Base-by-base conservation (phyloP, 2,329 filamentous ascomycete genomes). In the Monosporascus sp. region DNA sequence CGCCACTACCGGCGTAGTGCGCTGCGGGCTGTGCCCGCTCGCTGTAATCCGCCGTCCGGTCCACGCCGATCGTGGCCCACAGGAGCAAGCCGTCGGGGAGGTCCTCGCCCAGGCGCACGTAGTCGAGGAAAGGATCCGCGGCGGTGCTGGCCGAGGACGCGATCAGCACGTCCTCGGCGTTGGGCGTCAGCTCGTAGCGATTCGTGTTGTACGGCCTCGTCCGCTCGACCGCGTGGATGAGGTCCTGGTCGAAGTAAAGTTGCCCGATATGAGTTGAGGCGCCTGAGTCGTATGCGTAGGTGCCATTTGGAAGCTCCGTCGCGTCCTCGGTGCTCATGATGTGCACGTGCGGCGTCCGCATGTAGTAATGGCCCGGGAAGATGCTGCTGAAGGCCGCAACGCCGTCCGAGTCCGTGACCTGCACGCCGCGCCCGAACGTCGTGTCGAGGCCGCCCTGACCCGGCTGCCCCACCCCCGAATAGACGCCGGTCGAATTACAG, bases 251-350 rank as follows among this genome's bases (percentile, higher is more conserved):
- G 63, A 83, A 80, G 73, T 82, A 84, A 51, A 84, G 66, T 63
- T 85, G 81, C n/a, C 81, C 81, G 45, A 83, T 75, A 66, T 84
- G 80, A 4, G 77, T 75, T 41, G 79, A 70, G 45, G 69, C 71
- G 31, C 78, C 75, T 54, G 74, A n/a, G 69, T 61, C 5, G 46
- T 63, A 62, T 48, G 78, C 60, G 48, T 62, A 62, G 48, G 78
- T 82, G 57, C 72, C 71, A 67, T 82, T 82, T 35, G 69, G 56
- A 38, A 75, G 70, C 8, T 74, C 60, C 6, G 64, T 65, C 7
- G 65, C 61, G 43, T 58, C 56, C 43, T 57, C 47, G 4, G 62
- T 63, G 45, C 54, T 57, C 56, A 63, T 57, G n/a, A 66, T 5
- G 58, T 72, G 70, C 38, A 70, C 69, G 56, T 72, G 69, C 11